Evolutionary conservation across 371 early-diverging fungal genomes (phyloP), one percentile per base, ranked within the genome.

Genomic region (Syncephalastrum monosporum): DNA sequence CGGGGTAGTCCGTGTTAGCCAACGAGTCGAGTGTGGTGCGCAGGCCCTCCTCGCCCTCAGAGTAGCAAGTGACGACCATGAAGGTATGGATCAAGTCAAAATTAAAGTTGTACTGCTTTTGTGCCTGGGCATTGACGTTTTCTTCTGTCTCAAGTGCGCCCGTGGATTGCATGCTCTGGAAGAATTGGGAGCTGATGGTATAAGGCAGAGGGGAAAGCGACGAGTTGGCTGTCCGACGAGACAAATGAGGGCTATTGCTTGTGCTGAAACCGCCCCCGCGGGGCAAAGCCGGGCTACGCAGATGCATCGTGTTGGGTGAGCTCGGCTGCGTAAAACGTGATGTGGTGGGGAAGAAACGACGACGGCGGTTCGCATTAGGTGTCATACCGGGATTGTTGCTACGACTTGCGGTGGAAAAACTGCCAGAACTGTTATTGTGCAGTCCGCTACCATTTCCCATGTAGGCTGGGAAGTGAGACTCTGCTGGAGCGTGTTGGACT

Each of bases 11-110:
- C 4, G 95, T 92, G 27, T 75, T 79, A 51, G 90, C 87, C 19
- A 98, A 74, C 53, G 94, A 94, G 65, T 96, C 93, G 17, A 98
- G 68, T 19, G 98, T 98, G 5, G 85, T 84, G 27, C 90, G 82
- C 25, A 97, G 68, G 0, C 91, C 91, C 52, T 88, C 89, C 67
- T 85, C 85, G 50, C 93, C 88, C 72, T 94, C 95, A 17, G 90
- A 89, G 69, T 94, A 94, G 62, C 90, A 89, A 10, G 93, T 91
- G 2, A 82, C 88, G 17, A 88, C 79, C 69, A 86, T 72, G 42
- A 79, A 73, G 0, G 81, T 78, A 53, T 78, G 73, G 21, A 81
- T 65, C 10, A 75, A 54, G 47, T 77, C 69, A 56, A 79, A 79
- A 25, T 77, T 77, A 33, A 77, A 77, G 16, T 77, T 74, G 29